Conservation (phyloP, 2,329 filamentous ascomycete species). For the Aspergillus ruber region DNA sequence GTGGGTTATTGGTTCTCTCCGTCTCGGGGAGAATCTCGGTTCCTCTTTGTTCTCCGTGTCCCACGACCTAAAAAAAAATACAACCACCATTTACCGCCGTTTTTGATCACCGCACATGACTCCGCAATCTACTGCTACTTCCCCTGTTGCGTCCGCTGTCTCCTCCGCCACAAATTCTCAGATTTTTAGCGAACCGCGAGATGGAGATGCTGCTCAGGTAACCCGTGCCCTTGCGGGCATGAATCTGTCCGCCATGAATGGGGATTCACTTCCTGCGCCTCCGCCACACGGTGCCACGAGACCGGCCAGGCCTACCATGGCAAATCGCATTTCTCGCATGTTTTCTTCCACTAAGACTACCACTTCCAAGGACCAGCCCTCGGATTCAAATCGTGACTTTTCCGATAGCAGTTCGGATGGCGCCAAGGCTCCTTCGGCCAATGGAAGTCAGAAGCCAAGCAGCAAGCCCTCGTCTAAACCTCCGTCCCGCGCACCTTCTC, state of each 20-base stretch:
- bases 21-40: slow-evolving; percentile 17
- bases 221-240: slow-evolving; percentile 39
- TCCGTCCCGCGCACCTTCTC: slow-evolving; percentile 26
- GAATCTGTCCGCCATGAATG: slow-evolving; percentile 33
- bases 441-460: slow-evolving; percentile 24
- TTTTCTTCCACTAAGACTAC: slow-evolving; percentile 38
- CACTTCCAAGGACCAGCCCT: slow-evolving; percentile 20
- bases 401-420: slow-evolving; percentile 35
- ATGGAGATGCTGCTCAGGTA: slow-evolving; percentile 35
- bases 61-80: background rate
- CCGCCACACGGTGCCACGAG: slow-evolving; percentile 16
- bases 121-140: slow-evolving; percentile 32
- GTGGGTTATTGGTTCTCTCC: slow-evolving; percentile 13
- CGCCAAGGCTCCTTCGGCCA: slow-evolving; percentile 22
- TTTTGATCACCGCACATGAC: slow-evolving; percentile 33
- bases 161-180: slow-evolving; percentile 37
- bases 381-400: slow-evolving; percentile 26
- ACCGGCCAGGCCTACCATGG: slow-evolving; percentile 36
- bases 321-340: slow-evolving; percentile 41
- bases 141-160: slow-evolving; percentile 39
- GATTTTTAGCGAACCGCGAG: slow-evolving; percentile 28
- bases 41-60: slow-evolving; percentile 16
- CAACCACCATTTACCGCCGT: slow-evolving; percentile 5
- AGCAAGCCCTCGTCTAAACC: slow-evolving; percentile 21
- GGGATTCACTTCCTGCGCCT: slow-evolving; percentile 25